These are phyloP conservation scores for Plasmodium yoelii DNA, from an alignment of 169 alveolate genomes.

Conservation along the genomic window DNA sequence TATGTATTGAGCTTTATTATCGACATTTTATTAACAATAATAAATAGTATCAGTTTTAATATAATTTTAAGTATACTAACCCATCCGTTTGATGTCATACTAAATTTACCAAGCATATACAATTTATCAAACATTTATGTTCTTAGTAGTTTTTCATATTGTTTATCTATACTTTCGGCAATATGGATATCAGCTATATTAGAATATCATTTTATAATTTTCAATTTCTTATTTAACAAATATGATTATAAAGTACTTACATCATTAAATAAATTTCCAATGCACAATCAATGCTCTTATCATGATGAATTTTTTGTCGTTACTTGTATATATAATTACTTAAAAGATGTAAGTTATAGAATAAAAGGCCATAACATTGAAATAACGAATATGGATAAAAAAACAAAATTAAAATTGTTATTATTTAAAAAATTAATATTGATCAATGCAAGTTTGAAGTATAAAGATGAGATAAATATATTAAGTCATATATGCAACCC, in stretches of 20 bases:
- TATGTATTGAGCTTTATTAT: conserved; percentile 68
- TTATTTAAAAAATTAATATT: conserved; percentile 59
- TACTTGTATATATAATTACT: conserved; percentile 61
- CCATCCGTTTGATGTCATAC: conserved; percentile 74
- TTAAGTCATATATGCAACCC: conserved; percentile 69
- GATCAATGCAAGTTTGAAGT: conserved; percentile 66
- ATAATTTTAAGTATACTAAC: conserved; percentile 46
- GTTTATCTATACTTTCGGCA: conserved; percentile 65
- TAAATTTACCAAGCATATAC: conserved; percentile 63
- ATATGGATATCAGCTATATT: conserved; percentile 72
- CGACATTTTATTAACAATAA: conserved; percentile 62
- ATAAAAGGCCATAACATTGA: conserved; percentile 68
- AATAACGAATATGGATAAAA: conserved; percentile 70
- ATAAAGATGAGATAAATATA: conserved; percentile 72
- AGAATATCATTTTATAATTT: conserved; percentile 72
- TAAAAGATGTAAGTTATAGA: conserved; percentile 64
- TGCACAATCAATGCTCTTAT: conserved; percentile 63
- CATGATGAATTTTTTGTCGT: conserved; percentile 75
- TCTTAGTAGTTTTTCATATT: conserved; percentile 63
- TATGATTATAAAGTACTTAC: conserved; percentile 64
- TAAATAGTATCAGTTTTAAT: conserved; percentile 52
- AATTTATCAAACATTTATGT: conserved; percentile 70
- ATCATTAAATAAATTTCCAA: conserved; percentile 63
- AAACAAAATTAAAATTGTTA: conserved; percentile 61
- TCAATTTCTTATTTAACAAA: conserved; percentile 63